Evolutionary conservation across 176 grass and related monocot genomes (phyloP).

Genomic region (Cenchrus purpureus): DNA sequence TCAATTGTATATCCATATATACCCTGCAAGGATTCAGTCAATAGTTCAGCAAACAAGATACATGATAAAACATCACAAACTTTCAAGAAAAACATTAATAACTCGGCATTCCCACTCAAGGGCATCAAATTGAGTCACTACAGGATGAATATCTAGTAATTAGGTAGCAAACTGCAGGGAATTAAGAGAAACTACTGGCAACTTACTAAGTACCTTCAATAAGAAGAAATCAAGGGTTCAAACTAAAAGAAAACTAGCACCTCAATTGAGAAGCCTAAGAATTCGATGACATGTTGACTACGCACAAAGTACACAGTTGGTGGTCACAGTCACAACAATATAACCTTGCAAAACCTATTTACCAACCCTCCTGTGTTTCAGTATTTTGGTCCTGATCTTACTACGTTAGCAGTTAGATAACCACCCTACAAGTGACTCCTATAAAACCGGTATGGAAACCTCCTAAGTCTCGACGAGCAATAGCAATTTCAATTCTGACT

Average conservation of each 20-base stretch:
- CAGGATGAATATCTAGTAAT: constrained; percentile 15
- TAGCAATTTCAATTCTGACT: constrained; percentile 13
- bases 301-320: neutral
- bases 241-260: constrained; percentile 2
- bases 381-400: neutral
- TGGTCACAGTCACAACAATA: constrained; percentile 18
- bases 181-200: neutral
- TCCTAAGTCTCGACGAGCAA: constrained; percentile 17
- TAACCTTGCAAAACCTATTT: neutral
- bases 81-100: constrained; percentile 29
- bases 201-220: constrained; percentile 9
- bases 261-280: neutral
- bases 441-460: neutral
- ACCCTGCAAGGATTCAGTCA: constrained; percentile 57
- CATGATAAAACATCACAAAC: constrained; percentile 5
- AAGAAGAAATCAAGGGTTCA: neutral
- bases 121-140: neutral
- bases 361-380: constrained; percentile 3
- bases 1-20: constrained; percentile 88
- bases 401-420: neutral
- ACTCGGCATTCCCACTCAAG: constrained; percentile 9
- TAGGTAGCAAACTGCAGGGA: neutral
- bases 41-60: constrained; percentile 13
- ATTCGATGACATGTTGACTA: neutral
- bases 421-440: neutral